Evolutionary conservation across 1,139 yeast species (phyloP), one percentile per base, ranked within the genome.

Genomic region (Candida labiduridarum): DNA sequence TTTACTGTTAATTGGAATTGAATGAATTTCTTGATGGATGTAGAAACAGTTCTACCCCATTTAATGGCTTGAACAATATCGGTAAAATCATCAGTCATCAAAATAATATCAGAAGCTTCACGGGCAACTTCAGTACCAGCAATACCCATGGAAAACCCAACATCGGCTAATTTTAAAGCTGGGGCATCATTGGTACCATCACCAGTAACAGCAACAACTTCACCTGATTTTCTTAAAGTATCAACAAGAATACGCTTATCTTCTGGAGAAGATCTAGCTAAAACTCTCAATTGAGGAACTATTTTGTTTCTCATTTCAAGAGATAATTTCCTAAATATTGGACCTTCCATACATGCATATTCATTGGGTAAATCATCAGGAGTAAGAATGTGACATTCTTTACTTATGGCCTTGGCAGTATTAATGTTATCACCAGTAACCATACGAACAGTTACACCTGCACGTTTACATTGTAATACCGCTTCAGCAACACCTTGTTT

Each of bases 1-100:
- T 94, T 95, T 50, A 94, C 99, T 3, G 99, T 94, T 60, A 94
- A 78, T 70, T 94, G 99, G 69, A 94, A 94, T 71, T 92, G 99
- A 65, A 94, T 85, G 64, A 94, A 94, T 68, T 94, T 94, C 68
- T 91, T 90, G 64, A 94, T 96, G 2, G 98, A 91, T 34, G 87
- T 86, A 16, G 96, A 88, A 54, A 95, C 99, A 49, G 98, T 92
- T 68, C 99, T 83, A 51, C 99, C 99, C 99, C 99, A 95, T 71
- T 90, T 89, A 63, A 94, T 89, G n/a, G 99, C 99, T 68, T 90
- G 90, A 47, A 94, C 98, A 67, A 94, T 94, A 50, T 96, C 94
- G 9, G 92, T 79, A 64, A 94, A 94, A 72, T 94, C 96, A 71
- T 94, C 99, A 36, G 96, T 91, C 96, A 90, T 90, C 61, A 90